Conservation (phyloP, 495 filamentous ascomycete species). For the Pyrenula massariospora region DNA sequence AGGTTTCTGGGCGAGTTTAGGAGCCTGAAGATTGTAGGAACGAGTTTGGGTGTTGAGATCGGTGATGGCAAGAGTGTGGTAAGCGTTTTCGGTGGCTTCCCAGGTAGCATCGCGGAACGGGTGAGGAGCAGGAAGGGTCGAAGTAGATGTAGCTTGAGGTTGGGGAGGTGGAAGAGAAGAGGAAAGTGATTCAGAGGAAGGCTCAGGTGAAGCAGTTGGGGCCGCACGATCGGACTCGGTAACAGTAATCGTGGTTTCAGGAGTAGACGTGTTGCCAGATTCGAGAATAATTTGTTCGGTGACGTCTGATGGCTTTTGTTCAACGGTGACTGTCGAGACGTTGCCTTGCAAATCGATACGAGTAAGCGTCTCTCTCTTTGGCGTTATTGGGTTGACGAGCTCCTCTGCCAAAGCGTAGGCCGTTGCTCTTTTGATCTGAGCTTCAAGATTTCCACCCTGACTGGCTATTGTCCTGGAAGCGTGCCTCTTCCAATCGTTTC, state of each 20-base stretch:
- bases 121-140: constrained; percentile 25
- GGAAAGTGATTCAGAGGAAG: not conserved
- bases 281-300: constrained; percentile 1
- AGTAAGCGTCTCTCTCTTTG: constrained; percentile 35
- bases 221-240: not conserved
- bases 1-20: constrained; percentile 82
- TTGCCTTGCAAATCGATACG: constrained; percentile 22
- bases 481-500: constrained; percentile 80
- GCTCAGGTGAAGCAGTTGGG: not conserved
- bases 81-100: constrained; percentile 60
- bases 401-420: constrained; percentile 66
- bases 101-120: constrained; percentile 32
- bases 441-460: constrained; percentile 63
- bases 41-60: constrained; percentile 71
- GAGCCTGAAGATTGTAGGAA: constrained; percentile 91
- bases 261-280: not conserved
- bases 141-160: constrained; percentile 1
- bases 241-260: constrained; percentile 1
- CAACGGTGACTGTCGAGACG: constrained; percentile 30
- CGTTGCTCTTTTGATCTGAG: constrained; percentile 60
- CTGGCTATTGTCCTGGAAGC: constrained; percentile 71
- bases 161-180: not conserved
- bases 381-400: constrained; percentile 25
- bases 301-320: constrained; percentile 12
- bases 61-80: constrained; percentile 65